Conservation (phyloP, 192 early-diverging fungal species). For the Dimargaris cristalligena region DNA sequence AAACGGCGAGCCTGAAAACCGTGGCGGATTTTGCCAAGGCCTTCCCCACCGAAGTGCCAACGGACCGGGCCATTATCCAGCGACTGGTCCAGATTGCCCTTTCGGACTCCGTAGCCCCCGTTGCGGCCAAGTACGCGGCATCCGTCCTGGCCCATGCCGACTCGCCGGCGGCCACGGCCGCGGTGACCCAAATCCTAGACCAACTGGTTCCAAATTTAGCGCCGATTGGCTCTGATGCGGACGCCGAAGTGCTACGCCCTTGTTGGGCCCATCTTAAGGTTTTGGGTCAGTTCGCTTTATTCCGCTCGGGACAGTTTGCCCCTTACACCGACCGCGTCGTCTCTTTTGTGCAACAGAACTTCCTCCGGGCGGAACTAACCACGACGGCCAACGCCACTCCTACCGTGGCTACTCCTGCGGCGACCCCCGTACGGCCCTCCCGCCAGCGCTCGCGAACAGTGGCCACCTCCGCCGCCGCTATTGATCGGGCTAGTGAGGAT, state of each 20-base stretch:
- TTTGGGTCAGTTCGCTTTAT: conserved; percentile 41
- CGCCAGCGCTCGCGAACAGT: too few species aligned
- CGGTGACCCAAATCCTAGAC: too few species aligned
- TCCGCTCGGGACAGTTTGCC: conserved; percentile 37
- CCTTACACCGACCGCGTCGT: conserved; percentile 26
- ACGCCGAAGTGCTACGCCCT: too few species aligned
- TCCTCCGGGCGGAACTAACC: too few species aligned
- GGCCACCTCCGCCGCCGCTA: too few species aligned
- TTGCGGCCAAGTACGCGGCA: conserved; percentile 54
- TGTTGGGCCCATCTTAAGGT: conserved; percentile 30
- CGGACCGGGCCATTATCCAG: conserved; percentile 16
- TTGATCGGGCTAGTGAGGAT: too few species aligned
- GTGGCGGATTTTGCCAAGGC: conserved; percentile 59
- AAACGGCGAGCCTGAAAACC: conserved; percentile 33
- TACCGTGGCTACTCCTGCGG: too few species aligned
- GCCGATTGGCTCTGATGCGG: too few species aligned
- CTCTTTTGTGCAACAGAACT: conserved; percentile 40
- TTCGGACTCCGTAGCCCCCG: conserved; percentile 33
- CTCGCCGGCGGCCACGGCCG: too few species aligned
- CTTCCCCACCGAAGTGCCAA: conserved; percentile 32
- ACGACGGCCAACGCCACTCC: too few species aligned
- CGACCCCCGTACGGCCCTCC: too few species aligned
- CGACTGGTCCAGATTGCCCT: conserved; percentile 30
- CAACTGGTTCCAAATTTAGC: too few species aligned
- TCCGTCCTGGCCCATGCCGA: conserved; percentile 52